Percentiles rank a stretch among this genome's conserved stretches.
Evolutionary conservation across 1,284 basidiomycete genomes (phyloP).

Genomic region (Apiotrichum montevideense): DNA sequence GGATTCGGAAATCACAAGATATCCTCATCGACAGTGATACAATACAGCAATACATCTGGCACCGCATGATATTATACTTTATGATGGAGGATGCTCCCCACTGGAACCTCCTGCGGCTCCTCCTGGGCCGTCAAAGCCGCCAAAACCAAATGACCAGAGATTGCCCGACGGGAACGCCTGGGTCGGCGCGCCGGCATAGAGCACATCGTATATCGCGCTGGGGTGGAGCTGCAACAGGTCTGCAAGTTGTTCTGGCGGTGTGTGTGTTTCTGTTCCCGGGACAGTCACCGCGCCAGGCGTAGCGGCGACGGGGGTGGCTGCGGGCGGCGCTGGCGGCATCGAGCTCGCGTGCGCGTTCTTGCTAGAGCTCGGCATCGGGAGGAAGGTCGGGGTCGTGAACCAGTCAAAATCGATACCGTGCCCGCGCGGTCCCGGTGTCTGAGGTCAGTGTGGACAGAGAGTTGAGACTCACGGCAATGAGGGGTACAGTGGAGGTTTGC

Average conservation of each 20-base stretch:
- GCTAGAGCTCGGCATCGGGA: neutral
- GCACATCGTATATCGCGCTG: conserved; percentile 8
- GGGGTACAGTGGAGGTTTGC: neutral
- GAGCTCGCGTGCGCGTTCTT: neutral
- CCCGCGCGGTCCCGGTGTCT: neutral
- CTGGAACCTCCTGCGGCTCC: no score
- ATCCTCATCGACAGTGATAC: no score
- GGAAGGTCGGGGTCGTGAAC: neutral
- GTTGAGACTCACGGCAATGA: neutral
- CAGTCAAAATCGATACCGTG: conserved; percentile 2
- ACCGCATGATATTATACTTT: no score
- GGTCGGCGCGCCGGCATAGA: conserved; percentile 8
- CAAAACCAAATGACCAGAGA: conserved; percentile 10
- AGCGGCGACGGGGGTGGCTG: neutral
- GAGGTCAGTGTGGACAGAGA: neutral
- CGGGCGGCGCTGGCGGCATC: neutral
- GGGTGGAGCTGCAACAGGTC: conserved; percentile 1
- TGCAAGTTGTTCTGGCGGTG: neutral
- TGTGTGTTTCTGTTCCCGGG: neutral
- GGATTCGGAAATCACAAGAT: no score
- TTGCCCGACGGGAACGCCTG: conserved; percentile 2
- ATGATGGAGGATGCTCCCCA: no score
- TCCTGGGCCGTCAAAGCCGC: neutral
- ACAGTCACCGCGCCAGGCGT: neutral
- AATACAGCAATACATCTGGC: no score